These are phyloP conservation scores for Erysimum cheiranthoides DNA, from an alignment of 345 rosid species.

Conservation along the genomic window DNA sequence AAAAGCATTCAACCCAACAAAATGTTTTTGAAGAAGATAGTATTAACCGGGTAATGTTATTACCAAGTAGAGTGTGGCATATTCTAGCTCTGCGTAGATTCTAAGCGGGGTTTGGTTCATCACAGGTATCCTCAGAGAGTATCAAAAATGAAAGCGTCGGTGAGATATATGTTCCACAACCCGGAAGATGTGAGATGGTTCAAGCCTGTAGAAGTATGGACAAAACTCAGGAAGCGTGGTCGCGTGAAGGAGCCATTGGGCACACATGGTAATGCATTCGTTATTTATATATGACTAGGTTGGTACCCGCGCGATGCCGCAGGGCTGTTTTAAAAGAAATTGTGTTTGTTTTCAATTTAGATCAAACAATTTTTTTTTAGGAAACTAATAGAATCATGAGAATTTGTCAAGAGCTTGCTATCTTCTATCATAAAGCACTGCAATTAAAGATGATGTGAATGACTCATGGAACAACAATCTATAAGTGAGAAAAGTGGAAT, in stretches of 20 bases:
- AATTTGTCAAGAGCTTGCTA: too few species aligned
- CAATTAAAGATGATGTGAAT: too few species aligned
- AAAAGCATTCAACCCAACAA: constrained; percentile 81
- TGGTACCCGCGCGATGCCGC: too few species aligned
- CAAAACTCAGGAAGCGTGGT: constrained; percentile 84
- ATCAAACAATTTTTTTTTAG: too few species aligned
- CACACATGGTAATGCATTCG: constrained; percentile 73
- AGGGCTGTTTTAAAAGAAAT: too few species aligned
- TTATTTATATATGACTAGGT: not conserved
- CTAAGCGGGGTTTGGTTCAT: constrained; percentile 30
- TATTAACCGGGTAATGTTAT: constrained; percentile 80
- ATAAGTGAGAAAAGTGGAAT: too few species aligned
- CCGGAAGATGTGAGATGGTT: constrained; percentile 98
- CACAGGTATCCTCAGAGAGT: constrained; percentile 92
- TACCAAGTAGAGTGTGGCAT: not conserved
- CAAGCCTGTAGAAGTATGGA: constrained; percentile 96
- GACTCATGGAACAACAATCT: too few species aligned
- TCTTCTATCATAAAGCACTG: too few species aligned
- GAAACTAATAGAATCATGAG: too few species aligned
- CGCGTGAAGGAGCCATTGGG: constrained; percentile 95
- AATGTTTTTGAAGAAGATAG: constrained; percentile 81
- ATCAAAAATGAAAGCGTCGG: constrained; percentile 81
- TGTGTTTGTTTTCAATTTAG: too few species aligned
- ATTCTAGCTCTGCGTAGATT: not conserved
- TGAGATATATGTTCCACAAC: constrained; percentile 87